Conservation (phyloP, 148 eudicot genomes). For the Vaccinium corymbosum region DNA sequence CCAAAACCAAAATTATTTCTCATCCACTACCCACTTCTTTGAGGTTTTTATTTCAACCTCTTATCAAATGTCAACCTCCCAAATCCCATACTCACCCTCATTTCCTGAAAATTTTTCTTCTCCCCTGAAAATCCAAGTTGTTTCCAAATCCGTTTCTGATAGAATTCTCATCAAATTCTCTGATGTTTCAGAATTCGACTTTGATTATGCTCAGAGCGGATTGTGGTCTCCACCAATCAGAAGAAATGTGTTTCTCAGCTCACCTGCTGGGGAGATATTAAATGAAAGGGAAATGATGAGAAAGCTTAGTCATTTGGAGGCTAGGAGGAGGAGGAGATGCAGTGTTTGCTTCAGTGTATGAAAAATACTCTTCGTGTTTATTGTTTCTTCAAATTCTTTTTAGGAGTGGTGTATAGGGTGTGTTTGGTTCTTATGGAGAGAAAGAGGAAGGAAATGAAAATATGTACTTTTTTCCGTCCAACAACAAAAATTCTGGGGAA, state of each 20-base stretch:
- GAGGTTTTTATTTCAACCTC: not conserved
- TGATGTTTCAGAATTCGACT: slow-evolving; percentile 51
- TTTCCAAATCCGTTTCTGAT: slow-evolving; percentile 45
- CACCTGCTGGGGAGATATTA: slow-evolving; percentile 24
- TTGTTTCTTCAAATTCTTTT: slow-evolving; percentile 27
- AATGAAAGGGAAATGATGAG: slow-evolving; percentile 35
- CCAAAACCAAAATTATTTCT: not conserved
- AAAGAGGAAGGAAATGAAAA: not conserved
- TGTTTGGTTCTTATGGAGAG: not conserved
- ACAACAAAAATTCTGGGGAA: too few relatives aligned
- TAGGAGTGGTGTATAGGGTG: not conserved
- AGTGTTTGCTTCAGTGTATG: slow-evolving; percentile 35
- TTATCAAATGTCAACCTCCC: slow-evolving; percentile 16
- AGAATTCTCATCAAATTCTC: slow-evolving; percentile 47
- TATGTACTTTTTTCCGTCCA: too few relatives aligned
- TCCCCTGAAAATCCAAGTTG: slow-evolving; percentile 30
- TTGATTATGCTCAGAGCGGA: slow-evolving; percentile 50
- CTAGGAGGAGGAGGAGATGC: slow-evolving; percentile 19
- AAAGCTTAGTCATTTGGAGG: slow-evolving; percentile 34
- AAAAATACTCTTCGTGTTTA: slow-evolving; percentile 21
- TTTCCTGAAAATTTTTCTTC: slow-evolving; percentile 1
- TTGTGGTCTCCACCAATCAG: slow-evolving; percentile 59
- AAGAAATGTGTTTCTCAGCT: slow-evolving; percentile 35
- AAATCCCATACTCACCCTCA: slow-evolving; percentile 13
- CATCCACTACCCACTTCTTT: not conserved